A percentile compares a stretch with the other conserved stretches of the same genome.
Conservation (phyloP, 73 alveolate species). For the Blepharisma japonicum region DNA sequence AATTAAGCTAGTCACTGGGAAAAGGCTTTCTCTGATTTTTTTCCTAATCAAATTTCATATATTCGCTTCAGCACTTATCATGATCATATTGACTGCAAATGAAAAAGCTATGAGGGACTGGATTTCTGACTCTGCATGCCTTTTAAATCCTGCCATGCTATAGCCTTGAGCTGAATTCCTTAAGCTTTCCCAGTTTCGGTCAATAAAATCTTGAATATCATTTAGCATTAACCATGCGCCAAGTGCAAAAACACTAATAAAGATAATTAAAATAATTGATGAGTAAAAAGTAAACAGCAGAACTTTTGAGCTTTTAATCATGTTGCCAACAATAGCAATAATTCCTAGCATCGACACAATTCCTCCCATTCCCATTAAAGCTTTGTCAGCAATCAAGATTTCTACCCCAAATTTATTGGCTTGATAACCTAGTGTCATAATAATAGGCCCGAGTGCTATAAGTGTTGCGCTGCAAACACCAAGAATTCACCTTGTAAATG, state of each 20-base stretch:
- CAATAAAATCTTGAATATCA: constrained; percentile 17
- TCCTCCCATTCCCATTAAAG: constrained; percentile 30
- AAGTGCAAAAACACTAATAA: neutral
- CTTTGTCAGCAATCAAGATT: constrained; percentile 4
- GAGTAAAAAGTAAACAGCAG: constrained; percentile 19
- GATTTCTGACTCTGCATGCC: constrained; percentile 11
- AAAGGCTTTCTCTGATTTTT: neutral
- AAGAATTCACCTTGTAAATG: constrained; percentile 26
- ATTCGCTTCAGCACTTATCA: neutral
- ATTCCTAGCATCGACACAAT: neutral
- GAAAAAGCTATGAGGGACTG: constrained; percentile 18
- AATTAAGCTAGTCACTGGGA: constrained; percentile 15
- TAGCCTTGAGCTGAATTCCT: neutral
- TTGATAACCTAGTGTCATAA: constrained; percentile 4
- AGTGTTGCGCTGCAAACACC: constrained; percentile 4
- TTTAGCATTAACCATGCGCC: constrained; percentile 14
- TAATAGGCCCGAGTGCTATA: constrained; percentile 9
- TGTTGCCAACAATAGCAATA: neutral
- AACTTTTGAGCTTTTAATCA: neutral
- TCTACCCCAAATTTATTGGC: constrained; percentile 14
- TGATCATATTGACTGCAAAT: neutral
- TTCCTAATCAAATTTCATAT: neutral
- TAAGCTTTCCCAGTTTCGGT: constrained; percentile 20
- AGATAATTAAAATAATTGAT: constrained; percentile 1
- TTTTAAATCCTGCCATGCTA: constrained; percentile 15